A percentile compares a stretch with the other conserved stretches of the same genome.
These are phyloP conservation scores for Sugiyamaella neomexicana DNA, from an alignment of 1,139 yeast species.

Conservation along the genomic window DNA sequence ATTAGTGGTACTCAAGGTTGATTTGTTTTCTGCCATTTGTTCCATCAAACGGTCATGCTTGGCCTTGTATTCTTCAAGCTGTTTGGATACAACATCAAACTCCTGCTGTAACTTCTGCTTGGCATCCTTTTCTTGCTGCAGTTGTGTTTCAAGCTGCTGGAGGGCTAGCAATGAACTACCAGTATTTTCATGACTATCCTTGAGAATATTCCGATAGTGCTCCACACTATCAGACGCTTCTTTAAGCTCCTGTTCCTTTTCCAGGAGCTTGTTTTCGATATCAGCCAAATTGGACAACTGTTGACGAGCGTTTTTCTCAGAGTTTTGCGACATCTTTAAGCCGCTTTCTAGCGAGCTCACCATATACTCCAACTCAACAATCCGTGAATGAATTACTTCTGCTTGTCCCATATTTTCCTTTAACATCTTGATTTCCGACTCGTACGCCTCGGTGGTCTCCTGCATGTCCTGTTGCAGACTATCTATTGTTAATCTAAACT, in stretches of 20 bases:
- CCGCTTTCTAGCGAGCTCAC: constrained; percentile 32
- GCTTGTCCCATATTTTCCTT: constrained; percentile 32
- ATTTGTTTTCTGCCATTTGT: constrained; percentile 26
- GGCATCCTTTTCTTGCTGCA: constrained; percentile 18
- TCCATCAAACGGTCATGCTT: constrained; percentile 4
- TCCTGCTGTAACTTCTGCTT: constrained; percentile 10
- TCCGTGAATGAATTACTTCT: constrained; percentile 26
- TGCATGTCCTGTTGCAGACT: constrained; percentile 36
- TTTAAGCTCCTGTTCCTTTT: constrained; percentile 35
- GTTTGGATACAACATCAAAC: not conserved
- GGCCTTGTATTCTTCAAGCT: constrained; percentile 7
- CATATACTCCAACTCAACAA: constrained; percentile 29
- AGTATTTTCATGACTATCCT: constrained; percentile 18
- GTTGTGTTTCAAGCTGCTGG: constrained; percentile 13
- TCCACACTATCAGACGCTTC: constrained; percentile 35
- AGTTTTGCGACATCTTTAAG: constrained; percentile 27
- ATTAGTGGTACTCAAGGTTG: constrained; percentile 23
- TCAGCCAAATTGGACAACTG: constrained; percentile 36
- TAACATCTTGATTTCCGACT: constrained; percentile 32
- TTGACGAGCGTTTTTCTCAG: constrained; percentile 34
- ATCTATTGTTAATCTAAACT: constrained; percentile 38
- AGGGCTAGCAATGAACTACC: constrained; percentile 15
- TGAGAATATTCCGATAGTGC: constrained; percentile 29
- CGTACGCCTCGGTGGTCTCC: constrained; percentile 34
- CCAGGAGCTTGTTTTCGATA: constrained; percentile 37